These are phyloP conservation scores for Lentinula aciculospora DNA, from an alignment of 768 basidiomycete genomes.

Conservation along the genomic window DNA sequence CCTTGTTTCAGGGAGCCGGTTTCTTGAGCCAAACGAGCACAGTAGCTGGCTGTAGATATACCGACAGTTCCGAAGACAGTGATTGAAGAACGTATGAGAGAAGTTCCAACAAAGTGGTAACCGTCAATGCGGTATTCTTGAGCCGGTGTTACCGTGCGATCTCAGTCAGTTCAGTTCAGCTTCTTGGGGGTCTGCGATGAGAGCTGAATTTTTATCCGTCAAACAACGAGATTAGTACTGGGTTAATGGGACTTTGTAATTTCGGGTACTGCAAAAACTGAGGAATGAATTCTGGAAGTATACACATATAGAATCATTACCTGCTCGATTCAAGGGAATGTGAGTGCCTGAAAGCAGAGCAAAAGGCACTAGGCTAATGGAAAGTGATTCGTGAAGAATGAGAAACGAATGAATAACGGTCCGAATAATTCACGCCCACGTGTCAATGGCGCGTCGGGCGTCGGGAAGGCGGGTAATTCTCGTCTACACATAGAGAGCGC, in stretches of 20 bases:
- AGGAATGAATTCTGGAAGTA: no score
- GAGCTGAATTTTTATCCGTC: neutral
- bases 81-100: neutral
- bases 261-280: neutral
- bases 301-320: no score
- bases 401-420: no score
- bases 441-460: neutral
- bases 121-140: neutral
- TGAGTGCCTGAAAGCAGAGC: neutral
- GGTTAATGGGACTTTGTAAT: neutral
- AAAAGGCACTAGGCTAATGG: neutral
- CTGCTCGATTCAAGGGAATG: neutral
- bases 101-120: neutral
- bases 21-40: neutral
- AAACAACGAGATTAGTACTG: neutral
- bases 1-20: neutral
- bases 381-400: no score
- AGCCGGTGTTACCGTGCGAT: neutral
- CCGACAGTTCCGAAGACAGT: neutral
- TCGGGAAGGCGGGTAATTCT: neutral
- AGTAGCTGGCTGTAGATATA: neutral
- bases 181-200: neutral
- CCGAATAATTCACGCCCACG: neutral
- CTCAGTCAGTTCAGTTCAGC: neutral
- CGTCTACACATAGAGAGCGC: neutral